These are phyloP conservation scores for Apiotrichum montevideense DNA, from an alignment of 1,284 basidiomycete genomes.

Conservation along the genomic window DNA sequence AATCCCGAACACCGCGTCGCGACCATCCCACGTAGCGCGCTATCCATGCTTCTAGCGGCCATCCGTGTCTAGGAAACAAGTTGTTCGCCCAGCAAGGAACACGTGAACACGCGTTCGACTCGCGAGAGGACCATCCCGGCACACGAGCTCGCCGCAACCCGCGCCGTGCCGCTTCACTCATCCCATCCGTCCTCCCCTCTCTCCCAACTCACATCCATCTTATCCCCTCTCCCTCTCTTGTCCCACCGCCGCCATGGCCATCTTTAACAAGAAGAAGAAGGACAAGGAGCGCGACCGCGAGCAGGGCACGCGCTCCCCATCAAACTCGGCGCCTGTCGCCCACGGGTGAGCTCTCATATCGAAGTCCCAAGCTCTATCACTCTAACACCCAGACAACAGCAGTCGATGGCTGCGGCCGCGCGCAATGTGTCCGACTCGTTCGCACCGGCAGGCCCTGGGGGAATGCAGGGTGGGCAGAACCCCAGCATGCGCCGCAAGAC, in stretches of 20 bases:
- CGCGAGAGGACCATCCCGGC: too few relatives aligned
- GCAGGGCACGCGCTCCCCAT: slow-evolving; percentile 17
- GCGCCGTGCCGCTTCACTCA: too few relatives aligned
- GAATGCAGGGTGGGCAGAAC: neutral
- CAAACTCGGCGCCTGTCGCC: slow-evolving; percentile 11
- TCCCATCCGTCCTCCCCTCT: too few relatives aligned
- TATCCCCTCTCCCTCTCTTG: neutral
- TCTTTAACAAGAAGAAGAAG: slow-evolving; percentile 25
- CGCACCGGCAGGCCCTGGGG: neutral
- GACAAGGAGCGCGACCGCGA: slow-evolving; percentile 15
- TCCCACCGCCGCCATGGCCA: slow-evolving; percentile 15
- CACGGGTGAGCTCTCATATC: slow-evolving; percentile 14
- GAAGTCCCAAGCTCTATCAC: neutral
- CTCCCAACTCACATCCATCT: too few relatives aligned
- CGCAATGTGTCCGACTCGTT: slow-evolving; percentile 15
- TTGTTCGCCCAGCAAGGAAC: too few relatives aligned
- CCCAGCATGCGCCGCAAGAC: slow-evolving; percentile 11
- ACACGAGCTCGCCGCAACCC: too few relatives aligned
- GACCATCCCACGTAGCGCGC: too few relatives aligned
- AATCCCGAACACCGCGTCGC: too few relatives aligned
- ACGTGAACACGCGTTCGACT: too few relatives aligned
- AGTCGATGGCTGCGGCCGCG: slow-evolving; percentile 6
- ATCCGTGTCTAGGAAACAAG: too few relatives aligned
- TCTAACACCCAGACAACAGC: neutral
- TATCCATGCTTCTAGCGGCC: too few relatives aligned